Evolutionary conservation across 2,329 filamentous ascomycete genomes (phyloP), one percentile per base, ranked within the genome.

Genomic region (Monilinia vaccinii-corymbosi): DNA sequence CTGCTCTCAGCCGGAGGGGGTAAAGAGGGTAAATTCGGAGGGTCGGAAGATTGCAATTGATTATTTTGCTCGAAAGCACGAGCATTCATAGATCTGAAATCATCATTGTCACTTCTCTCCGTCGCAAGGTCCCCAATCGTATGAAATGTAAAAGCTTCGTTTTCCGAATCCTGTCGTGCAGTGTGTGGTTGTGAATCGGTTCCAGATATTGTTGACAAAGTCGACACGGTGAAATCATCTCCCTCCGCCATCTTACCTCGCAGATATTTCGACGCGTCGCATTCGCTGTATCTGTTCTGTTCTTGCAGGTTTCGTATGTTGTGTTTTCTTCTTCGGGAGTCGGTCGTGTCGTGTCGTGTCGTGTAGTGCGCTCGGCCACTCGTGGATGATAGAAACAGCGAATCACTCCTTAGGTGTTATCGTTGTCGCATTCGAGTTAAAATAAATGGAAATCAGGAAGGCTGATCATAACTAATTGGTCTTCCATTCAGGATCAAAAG

Each of bases 211-310:
- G 61, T 61, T 52, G 56, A 58, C 21, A 58, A 21, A 50, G 18
- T 50, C 47, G 46, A 51, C 48, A 59, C 42, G 4, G 38, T 59
- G 21, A 34, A 55, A 56, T 63, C 63, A 57, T 66, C 66, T 62
- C 66, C 68, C 64, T 70, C 68, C 65, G 64, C 68, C 69, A 71
- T 71, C n/a, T 56, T 67, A 58, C 59, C 6, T 51, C 38, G 51
- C 38, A 32, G 28, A 32, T 18, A 60, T 32, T 60, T 61, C 63
- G 58, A 61, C 64, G 62, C 64, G 65, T 70, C 60, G 62, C 69
- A 70, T 71, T 58, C 65, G 66, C 60, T 13, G 36, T 34, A 34
- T 28, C 31, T 32, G 18, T 34, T 38, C 31, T 47, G 25, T 47
- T 10, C 40, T 32, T 46, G 38, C 50, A 46, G 49, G 10, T 31